Base-by-base conservation (phyloP, 495 filamentous ascomycete genomes). In the Trichoderma virens region DNA sequence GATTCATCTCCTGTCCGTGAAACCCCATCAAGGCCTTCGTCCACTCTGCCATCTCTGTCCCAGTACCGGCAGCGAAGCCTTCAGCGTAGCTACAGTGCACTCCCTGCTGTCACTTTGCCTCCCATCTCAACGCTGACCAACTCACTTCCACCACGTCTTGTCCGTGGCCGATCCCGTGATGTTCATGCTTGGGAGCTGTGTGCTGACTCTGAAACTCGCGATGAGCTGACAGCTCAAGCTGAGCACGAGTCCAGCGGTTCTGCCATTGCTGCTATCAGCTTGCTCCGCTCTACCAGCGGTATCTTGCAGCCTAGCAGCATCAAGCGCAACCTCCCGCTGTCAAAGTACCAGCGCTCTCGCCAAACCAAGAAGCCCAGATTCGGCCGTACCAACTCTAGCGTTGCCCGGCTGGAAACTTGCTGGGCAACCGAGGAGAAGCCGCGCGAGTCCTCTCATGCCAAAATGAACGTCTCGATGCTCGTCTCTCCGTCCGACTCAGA, bases 171-270 rank as follows among this genome's bases (percentile, higher is more conserved):
- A 43, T 94, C 91, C 47, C 83, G 90, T 38, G 90, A 96, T 73
- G 86, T 90, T 18, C 85, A 89, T 32, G 88, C 86, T 35, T 96
- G 92, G 92, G 89, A 94, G 72, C 88, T 88, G 65, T 88, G 85
- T 75, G 89, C 88, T 70, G 90, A 91, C 69, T 83, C 82, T 8
- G 86, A 90, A 64, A 86, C 84, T 62, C 83, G 86, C 14, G 70
- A 88, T 71, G 85, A 88, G 51, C 73, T 96, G 51, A 89, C 85
- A 8, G 83, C 82, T 5, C 88, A 88, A 65, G 87, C 88, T 13
- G 84, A 92, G 77, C 81, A 87, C 72, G 84, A 91, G 71, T 83
- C 87, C 54, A 86, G 78, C 56, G 88, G 86, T 14, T 91, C 89
- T 5, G 88, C 89, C 27, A 80, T 83, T 56, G 86, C 84, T 18